Base-by-base conservation (phyloP, 192 early-diverging fungal species). In the Backusella liffmaniae region DNA sequence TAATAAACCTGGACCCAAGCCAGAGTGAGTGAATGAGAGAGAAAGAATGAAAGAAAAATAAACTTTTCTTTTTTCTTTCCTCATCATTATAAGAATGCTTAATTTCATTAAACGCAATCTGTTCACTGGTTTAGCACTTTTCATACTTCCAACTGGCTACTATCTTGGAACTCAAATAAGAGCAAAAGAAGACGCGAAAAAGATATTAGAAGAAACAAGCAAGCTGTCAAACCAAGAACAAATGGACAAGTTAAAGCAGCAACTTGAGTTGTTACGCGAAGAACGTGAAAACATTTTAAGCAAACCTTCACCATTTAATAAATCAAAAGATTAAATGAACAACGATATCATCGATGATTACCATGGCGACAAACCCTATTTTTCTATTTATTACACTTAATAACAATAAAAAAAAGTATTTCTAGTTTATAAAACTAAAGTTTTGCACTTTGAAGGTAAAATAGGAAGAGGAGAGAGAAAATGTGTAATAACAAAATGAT, bases 41-140 rank as follows among this genome's bases (percentile, higher is more conserved):
- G 56, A 29, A 12, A 49, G 5, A 49, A n/a, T 1, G 46, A n/a
- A n/a, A 49, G 16, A 49, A n/a, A 49, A 16, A 49, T 1, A 49
- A n/a, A 3, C 23, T 18, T 23, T 8, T 59, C 16, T 59, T 59
- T 10, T 59, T 42, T 21, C 23, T 49, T 49, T 42, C 16, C n/a
- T 26, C 10, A 23, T 26, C 42, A 5, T 37, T 37, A 65, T 59
- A 73, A 65, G 56, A 53, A 73, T 59, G 51, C 30, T 72, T 49
- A 59, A 59, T 59, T 59, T 59, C 53, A 59, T 59, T 18, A 59
- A 59, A 59, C 53, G 53, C 23, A 59, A 59, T 59, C 53, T 59
- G 53, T 59, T 59, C 23, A 59, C 53, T 3, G 53, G 53, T 7
- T 59, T 59, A 59, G 53, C 53, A 12, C 53, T 59, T 26, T 8